phyloP scores from a whole-genome alignment of 306 rosid species.

The Cercis canadensis region DNA sequence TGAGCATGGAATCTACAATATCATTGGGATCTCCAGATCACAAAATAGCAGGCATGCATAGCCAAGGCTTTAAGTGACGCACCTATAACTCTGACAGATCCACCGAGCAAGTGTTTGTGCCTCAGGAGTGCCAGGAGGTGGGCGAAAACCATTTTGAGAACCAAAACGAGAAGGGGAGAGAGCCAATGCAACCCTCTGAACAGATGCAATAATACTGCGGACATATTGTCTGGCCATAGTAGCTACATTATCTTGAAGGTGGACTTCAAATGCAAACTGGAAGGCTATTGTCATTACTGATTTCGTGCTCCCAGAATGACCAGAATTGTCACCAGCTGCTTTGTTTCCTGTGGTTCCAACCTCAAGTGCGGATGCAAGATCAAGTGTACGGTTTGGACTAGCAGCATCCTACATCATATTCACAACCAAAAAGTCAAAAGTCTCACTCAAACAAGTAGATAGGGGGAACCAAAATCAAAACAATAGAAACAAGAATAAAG shows the following conservation, averaged over 20 bases:
- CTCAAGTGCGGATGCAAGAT: constrained; percentile 96
- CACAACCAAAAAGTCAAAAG: constrained; percentile 20
- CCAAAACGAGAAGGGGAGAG: constrained; percentile 84
- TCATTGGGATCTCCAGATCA: too few species aligned
- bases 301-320: constrained; percentile 69
- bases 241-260: constrained; percentile 88
- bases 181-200: constrained; percentile 95
- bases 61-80: constrained; percentile 23
- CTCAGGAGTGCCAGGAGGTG: constrained; percentile 88
- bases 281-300: constrained; percentile 99
- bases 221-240: constrained; percentile 93
- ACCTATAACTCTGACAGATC: constrained; percentile 90
- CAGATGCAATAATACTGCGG: constrained; percentile 88
- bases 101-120: constrained; percentile 88
- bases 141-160: constrained; percentile 61
- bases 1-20: too few species aligned
- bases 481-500: neutral
- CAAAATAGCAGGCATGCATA: neutral
- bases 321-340: constrained; percentile 64
- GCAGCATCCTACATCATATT: constrained; percentile 67
- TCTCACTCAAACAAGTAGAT: constrained; percentile 1
- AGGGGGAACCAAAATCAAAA: neutral
- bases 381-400: constrained; percentile 93
- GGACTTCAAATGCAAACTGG: constrained; percentile 91
- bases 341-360: constrained; percentile 78